These are phyloP conservation scores for Ustilago loliicola DNA, from an alignment of 1,284 basidiomycete genomes.

Conservation along the genomic window DNA sequence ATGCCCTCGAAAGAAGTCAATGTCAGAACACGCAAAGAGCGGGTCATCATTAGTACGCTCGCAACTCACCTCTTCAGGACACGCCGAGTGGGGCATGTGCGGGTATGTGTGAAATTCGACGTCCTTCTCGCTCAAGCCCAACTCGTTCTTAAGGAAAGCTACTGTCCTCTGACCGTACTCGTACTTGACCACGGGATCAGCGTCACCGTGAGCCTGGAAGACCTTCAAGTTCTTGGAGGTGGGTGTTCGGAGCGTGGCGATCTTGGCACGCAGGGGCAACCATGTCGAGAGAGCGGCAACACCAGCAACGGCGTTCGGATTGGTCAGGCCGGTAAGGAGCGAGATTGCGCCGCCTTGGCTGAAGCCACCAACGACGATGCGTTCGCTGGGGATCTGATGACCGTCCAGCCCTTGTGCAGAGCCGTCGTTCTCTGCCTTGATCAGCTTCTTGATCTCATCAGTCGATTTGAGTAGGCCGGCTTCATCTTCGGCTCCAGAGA, in stretches of 20 bases:
- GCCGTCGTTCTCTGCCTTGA: constrained; percentile 65
- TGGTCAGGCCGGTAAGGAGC: constrained; percentile 61
- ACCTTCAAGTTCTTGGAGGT: constrained; percentile 53
- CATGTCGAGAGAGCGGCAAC: constrained; percentile 66
- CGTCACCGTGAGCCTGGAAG: constrained; percentile 66
- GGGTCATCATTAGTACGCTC: background rate
- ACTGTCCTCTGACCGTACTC: constrained; percentile 56
- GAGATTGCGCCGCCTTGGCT: constrained; percentile 67
- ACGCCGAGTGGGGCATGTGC: constrained; percentile 67
- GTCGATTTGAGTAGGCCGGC: constrained; percentile 62
- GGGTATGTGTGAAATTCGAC: constrained; percentile 61
- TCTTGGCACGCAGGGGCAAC: constrained; percentile 66
- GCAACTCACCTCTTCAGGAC: constrained; percentile 62
- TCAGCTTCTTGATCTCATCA: constrained; percentile 58
- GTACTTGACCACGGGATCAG: constrained; percentile 65
- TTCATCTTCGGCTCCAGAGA: constrained; percentile 66
- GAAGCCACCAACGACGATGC: constrained; percentile 66
- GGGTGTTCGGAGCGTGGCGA: constrained; percentile 47
- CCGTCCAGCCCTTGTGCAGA: constrained; percentile 57
- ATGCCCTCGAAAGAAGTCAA: background rate
- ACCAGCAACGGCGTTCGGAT: constrained; percentile 55
- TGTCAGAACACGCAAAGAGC: background rate
- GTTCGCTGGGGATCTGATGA: constrained; percentile 52
- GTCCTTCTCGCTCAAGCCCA: constrained; percentile 50
- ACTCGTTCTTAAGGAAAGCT: constrained; percentile 53